Percentiles rank a stretch among this genome's conserved stretches.
phyloP scores from a whole-genome alignment of 1,284 basidiomycete genomes.

The Microbotryomycetes sp. region DNA sequence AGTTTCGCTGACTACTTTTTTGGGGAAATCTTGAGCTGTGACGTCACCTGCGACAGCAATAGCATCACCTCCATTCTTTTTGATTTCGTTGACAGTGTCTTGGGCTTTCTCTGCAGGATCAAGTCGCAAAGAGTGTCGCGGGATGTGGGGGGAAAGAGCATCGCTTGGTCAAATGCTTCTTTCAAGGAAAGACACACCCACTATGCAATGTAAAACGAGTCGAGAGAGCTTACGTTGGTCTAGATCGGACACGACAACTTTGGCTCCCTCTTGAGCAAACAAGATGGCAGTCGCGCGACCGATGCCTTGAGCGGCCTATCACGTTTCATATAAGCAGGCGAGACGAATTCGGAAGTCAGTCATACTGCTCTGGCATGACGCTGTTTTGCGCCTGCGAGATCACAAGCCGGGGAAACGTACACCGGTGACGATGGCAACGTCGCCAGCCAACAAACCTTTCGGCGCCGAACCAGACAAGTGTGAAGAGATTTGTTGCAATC shows the following conservation, averaged over 20 bases:
- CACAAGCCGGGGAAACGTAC: slow-evolving; percentile 38
- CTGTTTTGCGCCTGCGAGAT: too few relatives aligned
- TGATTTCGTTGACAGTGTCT: slow-evolving; percentile 66
- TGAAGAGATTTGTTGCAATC: slow-evolving; percentile 48
- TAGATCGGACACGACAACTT: slow-evolving; percentile 65
- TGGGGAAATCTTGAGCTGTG: slow-evolving; percentile 71
- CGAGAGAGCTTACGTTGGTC: slow-evolving; percentile 50
- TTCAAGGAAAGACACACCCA: too few relatives aligned
- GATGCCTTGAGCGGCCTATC: slow-evolving; percentile 66
- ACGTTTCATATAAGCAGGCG: background rate
- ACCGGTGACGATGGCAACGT: slow-evolving; percentile 81
- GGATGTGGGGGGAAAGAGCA: slow-evolving; percentile 7
- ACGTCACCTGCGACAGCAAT: slow-evolving; percentile 68
- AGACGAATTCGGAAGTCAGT: background rate
- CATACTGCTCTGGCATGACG: too few relatives aligned
- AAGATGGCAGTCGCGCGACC: slow-evolving; percentile 65
- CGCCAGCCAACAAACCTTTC: slow-evolving; percentile 62
- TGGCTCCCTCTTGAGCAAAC: slow-evolving; percentile 77
- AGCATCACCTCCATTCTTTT: slow-evolving; percentile 62
- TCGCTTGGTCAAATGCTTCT: background rate
- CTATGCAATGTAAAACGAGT: too few relatives aligned
- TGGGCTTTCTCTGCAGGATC: slow-evolving; percentile 60
- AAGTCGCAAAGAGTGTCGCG: slow-evolving; percentile 49
- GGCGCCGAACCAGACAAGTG: slow-evolving; percentile 53
- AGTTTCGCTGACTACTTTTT: slow-evolving; percentile 67